These are phyloP conservation scores for Escallonia herrerae DNA, from an alignment of 129 eudicot genomes.

Conservation along the genomic window DNA sequence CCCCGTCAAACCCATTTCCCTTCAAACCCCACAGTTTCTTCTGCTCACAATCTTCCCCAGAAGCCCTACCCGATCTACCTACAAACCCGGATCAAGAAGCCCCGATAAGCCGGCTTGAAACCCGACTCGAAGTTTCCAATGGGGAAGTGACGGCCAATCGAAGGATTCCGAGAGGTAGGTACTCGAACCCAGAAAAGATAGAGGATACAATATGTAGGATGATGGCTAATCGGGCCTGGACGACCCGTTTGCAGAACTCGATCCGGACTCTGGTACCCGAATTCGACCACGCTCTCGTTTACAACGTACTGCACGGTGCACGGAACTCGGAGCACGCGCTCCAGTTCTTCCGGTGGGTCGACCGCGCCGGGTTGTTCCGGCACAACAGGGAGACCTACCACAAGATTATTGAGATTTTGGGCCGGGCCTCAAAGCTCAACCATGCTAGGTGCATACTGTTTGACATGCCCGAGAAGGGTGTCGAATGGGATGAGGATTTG, in stretches of 20 bases:
- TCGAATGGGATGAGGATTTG: slow-evolving; percentile 83
- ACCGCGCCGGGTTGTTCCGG: slow-evolving; percentile 54
- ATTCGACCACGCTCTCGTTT: slow-evolving; percentile 67
- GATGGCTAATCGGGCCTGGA: slow-evolving; percentile 95
- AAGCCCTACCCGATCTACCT: slow-evolving; percentile 19
- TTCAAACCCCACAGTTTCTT: slow-evolving; percentile 32
- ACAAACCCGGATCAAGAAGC: slow-evolving; percentile 14
- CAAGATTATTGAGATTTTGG: slow-evolving; percentile 75
- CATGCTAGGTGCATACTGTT: slow-evolving; percentile 83
- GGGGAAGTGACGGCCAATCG: slow-evolving; percentile 14
- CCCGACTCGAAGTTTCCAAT: slow-evolving; percentile 7
- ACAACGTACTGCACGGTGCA: slow-evolving; percentile 64
- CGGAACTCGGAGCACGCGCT: slow-evolving; percentile 73
- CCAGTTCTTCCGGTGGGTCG: slow-evolving; percentile 95
- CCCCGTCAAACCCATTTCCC: slow-evolving; percentile 31
- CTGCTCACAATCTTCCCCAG: slow-evolving; percentile 31
- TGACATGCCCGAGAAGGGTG: slow-evolving; percentile 84
- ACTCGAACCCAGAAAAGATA: slow-evolving; percentile 47
- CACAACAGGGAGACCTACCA: slow-evolving; percentile 57
- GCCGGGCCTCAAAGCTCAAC: slow-evolving; percentile 68
- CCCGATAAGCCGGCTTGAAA: not conserved
- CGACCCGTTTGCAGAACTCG: slow-evolving; percentile 84
- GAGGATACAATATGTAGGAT: slow-evolving; percentile 66
- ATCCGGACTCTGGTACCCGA: slow-evolving; percentile 59
- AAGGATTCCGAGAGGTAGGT: slow-evolving; percentile 44